Base-by-base conservation (phyloP, 768 basidiomycete genomes). In the Tricholoma matsutake region DNA sequence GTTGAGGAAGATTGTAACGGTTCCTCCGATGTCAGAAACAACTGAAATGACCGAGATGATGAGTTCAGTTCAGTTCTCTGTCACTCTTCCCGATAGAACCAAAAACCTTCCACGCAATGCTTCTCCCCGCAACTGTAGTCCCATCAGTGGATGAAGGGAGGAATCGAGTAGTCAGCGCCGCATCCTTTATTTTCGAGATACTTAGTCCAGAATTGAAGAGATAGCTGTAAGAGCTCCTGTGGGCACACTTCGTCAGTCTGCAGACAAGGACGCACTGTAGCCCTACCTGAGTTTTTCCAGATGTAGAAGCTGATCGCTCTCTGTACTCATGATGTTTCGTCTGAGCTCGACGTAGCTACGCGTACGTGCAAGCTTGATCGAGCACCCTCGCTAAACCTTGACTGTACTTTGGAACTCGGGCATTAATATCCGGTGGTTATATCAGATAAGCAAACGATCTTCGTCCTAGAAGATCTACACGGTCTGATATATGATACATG, bases 91-190 rank as follows among this genome's bases (percentile, higher is more conserved):
- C 49, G 54, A 62, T 41, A 37, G 60, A 54, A 64, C 39, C 60
- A 67, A 69, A 63, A 63, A 89, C 92, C 88, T 94, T 94, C 92
- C 92, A 94, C 56, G 85, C 86, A 59, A 94, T 73, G 72, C 92
- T 92, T 67, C 92, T 79, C n/a, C 92, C 92, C 59, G 83, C 73
- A 7, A 89, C 77, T 53, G 82, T 85, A 34, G 78, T 70, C 2
- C 74, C 69, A 58, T 72, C 74, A 58, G 79, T 74, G 4, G 75
- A 69, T 25, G 75, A 67, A 54, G 72, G 69, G 64, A 87, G 82
- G 16, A 93, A 71, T 14, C 83, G 81, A 67, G 86, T 86, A 60
- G 82, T 79, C 14, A 89, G 73, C 10, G 85, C 82, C 35, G 82
- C 79, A 71, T 94, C 89, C 70, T 83, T 85, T 63, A 91, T 73